Evolutionary conservation across 805 yeast genomes (phyloP).

Genomic region (Maudiozyma serrabonitensis): DNA sequence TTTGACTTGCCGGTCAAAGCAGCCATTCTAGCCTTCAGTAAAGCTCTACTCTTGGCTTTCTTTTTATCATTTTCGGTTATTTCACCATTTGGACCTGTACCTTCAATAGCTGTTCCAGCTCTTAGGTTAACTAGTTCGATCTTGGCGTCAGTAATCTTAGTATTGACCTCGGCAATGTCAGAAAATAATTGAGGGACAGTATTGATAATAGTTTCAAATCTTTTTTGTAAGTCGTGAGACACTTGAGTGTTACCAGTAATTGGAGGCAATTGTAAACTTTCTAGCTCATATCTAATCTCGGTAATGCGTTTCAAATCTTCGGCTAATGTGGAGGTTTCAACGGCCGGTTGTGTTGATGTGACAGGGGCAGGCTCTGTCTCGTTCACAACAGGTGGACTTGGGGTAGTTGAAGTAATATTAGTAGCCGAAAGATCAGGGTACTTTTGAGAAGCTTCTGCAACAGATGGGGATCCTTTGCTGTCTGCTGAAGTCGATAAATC

Average conservation of each 20-base stretch:
- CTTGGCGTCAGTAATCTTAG: slow-evolving; percentile 56
- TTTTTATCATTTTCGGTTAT: slow-evolving; percentile 76
- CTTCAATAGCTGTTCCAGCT: slow-evolving; percentile 63
- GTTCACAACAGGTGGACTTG: background rate
- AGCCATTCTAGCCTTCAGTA: slow-evolving; percentile 81
- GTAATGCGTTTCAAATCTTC: slow-evolving; percentile 50
- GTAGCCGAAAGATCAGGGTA: slow-evolving; percentile 1
- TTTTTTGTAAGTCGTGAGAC: slow-evolving; percentile 39
- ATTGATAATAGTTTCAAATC: slow-evolving; percentile 55
- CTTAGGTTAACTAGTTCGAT: slow-evolving; percentile 54
- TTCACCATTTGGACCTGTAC: slow-evolving; percentile 81
- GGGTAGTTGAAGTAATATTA: background rate
- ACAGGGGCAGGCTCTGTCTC: background rate
- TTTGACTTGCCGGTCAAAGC: slow-evolving; percentile 47
- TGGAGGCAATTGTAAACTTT: slow-evolving; percentile 33
- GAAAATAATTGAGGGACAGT: slow-evolving; percentile 63
- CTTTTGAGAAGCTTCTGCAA: slow-evolving; percentile 2
- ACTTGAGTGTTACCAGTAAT: slow-evolving; percentile 15
- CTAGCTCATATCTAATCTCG: slow-evolving; percentile 51
- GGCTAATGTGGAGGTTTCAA: background rate
- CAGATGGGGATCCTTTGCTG: background rate
- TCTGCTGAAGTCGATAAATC: background rate
- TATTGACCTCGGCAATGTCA: slow-evolving; percentile 54
- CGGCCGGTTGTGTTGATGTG: background rate
- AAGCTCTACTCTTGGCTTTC: slow-evolving; percentile 70